Base-by-base conservation (phyloP, 495 filamentous ascomycete genomes). In the Neurospora africana region DNA sequence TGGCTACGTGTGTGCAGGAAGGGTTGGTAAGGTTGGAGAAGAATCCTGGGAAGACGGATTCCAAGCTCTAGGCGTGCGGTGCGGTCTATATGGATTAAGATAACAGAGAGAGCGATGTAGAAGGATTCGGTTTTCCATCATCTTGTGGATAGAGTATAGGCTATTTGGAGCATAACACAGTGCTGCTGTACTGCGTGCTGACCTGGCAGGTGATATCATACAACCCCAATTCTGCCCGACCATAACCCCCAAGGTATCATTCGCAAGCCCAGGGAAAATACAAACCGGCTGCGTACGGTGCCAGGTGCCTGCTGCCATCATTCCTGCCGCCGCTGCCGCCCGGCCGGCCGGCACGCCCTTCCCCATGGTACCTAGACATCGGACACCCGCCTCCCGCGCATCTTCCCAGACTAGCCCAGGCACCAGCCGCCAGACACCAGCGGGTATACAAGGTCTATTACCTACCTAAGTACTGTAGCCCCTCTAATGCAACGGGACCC, bases 1-100 rank as follows among this genome's bases (percentile, higher is more conserved):
- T 99, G 75, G 95, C 95, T 43, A 93, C 87, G 38, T 95, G 93
- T 79, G 86, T 93, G 40, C 93, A 96, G 81, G 93, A 95, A 87
- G 91, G 53, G 53, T 33, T 61, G 53, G 53, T 61, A 0, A 61
- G 53, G 53, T 30, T 61, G 13, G 53, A 61, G 53, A 61, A 61
- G 53, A 61, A 61, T 61, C 53, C 53, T 33, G 53, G 53, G 6
- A 61, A 61, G 23, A 8, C 53, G 23, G 53, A 61, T 30, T 61
- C 53, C 6, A 61, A 61, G 11, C 53, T 61, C 23, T 61, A 61
- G 23, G 53, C 7, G 2, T 30, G 53, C 7, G 47, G 37, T 38
- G 21, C 10, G 4, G 27, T 61, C 15, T 61, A 5, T 15, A 11
- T 61, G 2, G 6, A 7, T 17, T 15, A 10, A 5, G 21, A 30